phyloP scores from a whole-genome alignment of 2,329 filamentous ascomycete species.

The Aspergillus glaucus region DNA sequence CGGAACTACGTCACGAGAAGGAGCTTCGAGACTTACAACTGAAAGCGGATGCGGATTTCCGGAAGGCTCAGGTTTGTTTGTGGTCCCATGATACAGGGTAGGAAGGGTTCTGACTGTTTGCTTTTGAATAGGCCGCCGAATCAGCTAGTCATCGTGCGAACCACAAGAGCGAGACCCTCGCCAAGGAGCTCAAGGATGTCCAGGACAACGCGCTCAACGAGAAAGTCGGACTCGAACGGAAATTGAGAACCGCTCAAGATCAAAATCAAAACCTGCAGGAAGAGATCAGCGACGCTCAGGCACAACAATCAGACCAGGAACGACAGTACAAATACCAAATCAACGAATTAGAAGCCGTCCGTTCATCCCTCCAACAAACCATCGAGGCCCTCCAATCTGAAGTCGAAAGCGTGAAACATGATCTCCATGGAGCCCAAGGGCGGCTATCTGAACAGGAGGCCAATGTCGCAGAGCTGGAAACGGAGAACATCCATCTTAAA shows the following conservation, averaged over 20 bases:
- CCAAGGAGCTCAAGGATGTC: conserved; percentile 49
- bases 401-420: conserved; percentile 50
- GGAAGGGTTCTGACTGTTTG: background rate
- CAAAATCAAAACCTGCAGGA: conserved; percentile 70
- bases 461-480: conserved; percentile 68
- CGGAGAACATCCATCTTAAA: conserved; percentile 75
- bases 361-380: conserved; percentile 52
- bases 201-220: conserved; percentile 52
- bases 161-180: conserved; percentile 50
- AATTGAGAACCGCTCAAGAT: conserved; percentile 54
- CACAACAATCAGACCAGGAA: conserved; percentile 62
- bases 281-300: conserved; percentile 75
- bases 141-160: conserved; percentile 44
- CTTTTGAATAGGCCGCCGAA: conserved; percentile 44
- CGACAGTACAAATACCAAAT: conserved; percentile 58
- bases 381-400: conserved; percentile 47
- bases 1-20: conserved; percentile 69
- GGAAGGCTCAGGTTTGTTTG: conserved; percentile 50
- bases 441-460: conserved; percentile 63
- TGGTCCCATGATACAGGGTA: background rate
- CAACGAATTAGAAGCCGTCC: conserved; percentile 56
- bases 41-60: conserved; percentile 80
- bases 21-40: conserved; percentile 74
- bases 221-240: conserved; percentile 49
- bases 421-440: conserved; percentile 57